A percentile compares a stretch with the other conserved stretches of the same genome.
Evolutionary conservation across 2,329 filamentous ascomycete genomes (phyloP).

Genomic region (Apiospora aurea): DNA sequence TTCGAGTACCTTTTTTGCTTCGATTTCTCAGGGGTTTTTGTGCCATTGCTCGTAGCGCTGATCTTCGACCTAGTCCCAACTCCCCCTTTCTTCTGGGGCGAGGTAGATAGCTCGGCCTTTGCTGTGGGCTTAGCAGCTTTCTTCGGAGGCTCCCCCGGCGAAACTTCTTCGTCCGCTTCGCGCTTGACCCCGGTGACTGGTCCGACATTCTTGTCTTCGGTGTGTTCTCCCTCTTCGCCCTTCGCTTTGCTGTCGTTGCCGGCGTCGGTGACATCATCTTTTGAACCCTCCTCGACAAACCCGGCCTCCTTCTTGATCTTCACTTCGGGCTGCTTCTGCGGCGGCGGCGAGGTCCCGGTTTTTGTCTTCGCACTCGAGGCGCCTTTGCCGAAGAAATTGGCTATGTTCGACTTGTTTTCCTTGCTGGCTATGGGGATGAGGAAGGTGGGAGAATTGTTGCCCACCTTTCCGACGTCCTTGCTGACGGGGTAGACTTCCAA

Average conservation of each 20-base stretch:
- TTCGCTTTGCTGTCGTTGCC: constrained; percentile 9
- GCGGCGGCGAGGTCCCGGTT: neutral
- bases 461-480: constrained; percentile 92
- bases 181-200: constrained; percentile 37
- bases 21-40: constrained; percentile 43
- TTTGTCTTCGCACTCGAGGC: constrained; percentile 46
- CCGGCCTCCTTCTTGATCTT: constrained; percentile 35
- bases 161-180: constrained; percentile 37
- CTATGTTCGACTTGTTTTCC: constrained; percentile 92
- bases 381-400: constrained; percentile 83
- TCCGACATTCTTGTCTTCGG: neutral
- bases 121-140: constrained; percentile 21
- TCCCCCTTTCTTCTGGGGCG: constrained; percentile 33
- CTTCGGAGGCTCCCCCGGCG: constrained; percentile 22
- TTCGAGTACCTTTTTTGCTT: constrained; percentile 47
- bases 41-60: constrained; percentile 51
- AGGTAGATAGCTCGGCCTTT: neutral
- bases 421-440: constrained; percentile 82
- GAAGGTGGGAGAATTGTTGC: constrained; percentile 86
- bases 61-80: constrained; percentile 39
- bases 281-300: constrained; percentile 30
- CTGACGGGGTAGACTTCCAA: constrained; percentile 86
- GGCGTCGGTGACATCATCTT: neutral
- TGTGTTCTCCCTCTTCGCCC: constrained; percentile 12
- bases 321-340: constrained; percentile 34